A percentile compares a stretch with the other conserved stretches of the same genome.
phyloP scores from a whole-genome alignment of 2,329 filamentous ascomycete species.

The Pleoardoris graminearum region DNA sequence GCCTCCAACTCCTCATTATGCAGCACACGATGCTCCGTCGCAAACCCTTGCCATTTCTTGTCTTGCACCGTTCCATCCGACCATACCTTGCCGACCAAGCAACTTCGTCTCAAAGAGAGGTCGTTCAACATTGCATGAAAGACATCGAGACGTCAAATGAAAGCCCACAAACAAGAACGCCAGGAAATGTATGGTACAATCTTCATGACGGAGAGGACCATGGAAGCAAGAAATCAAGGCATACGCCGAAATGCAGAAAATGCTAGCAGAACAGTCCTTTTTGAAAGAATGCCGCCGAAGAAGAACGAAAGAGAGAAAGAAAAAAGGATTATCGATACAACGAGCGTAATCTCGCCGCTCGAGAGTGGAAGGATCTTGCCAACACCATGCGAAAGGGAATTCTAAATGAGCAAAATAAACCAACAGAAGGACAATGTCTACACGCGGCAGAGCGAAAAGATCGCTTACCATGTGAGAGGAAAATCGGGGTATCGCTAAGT shows the following conservation, averaged over 20 bases:
- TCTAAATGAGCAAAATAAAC: conserved; percentile 15
- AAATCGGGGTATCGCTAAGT: conserved; percentile 43
- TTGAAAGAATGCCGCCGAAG: conserved; percentile 30
- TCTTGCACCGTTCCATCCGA: conserved; percentile 3
- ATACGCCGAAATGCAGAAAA: conserved; percentile 22
- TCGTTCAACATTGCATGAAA: conserved; percentile 19
- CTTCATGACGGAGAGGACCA: conserved; percentile 9
- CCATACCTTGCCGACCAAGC: conserved; percentile 8
- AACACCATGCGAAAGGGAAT: conserved; percentile 39
- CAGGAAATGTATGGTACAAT: conserved; percentile 38
- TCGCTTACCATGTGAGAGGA: conserved; percentile 22
- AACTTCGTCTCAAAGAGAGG: conserved; percentile 11
- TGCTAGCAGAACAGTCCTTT: conserved; percentile 38
- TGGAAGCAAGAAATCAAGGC: conserved; percentile 12
- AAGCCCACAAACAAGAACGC: conserved; percentile 21
- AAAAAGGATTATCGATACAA: conserved; percentile 31
- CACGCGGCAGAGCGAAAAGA: background rate
- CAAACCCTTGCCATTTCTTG: conserved; percentile 22
- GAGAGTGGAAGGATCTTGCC: conserved; percentile 24
- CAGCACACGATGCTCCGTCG: conserved; percentile 20
- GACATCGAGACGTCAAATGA: conserved; percentile 9
- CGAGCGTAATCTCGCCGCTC: conserved; percentile 35
- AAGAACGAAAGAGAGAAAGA: conserved; percentile 15
- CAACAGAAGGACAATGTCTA: conserved; percentile 4
- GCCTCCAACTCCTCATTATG: conserved; percentile 33